Evolutionary conservation across 1,284 basidiomycete species (phyloP).

Genomic region (Ganoderma lingzhi): DNA sequence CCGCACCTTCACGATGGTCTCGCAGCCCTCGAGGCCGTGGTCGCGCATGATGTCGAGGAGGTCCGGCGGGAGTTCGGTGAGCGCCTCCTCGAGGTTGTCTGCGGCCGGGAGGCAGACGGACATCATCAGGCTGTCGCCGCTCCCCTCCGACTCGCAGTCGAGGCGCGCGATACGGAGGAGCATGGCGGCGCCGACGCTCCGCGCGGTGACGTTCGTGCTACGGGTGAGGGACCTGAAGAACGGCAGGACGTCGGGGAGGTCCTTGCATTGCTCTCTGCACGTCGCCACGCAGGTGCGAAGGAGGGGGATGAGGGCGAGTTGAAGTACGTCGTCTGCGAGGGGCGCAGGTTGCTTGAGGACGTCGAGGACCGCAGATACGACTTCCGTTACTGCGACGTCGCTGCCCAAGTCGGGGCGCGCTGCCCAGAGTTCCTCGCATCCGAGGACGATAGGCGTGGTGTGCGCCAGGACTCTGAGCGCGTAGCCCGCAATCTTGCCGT

Average conservation of each 20-base stretch:
- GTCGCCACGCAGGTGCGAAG: background rate
- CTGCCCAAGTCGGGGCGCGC: background rate
- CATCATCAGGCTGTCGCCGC: background rate
- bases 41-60: background rate
- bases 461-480: background rate
- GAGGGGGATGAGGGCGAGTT: background rate
- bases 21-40: background rate
- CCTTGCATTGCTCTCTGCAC: background rate
- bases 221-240: background rate
- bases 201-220: conserved; percentile 1
- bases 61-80: background rate
- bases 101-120: background rate
- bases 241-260: background rate
- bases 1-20: conserved; percentile 1
- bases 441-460: background rate
- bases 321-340: background rate
- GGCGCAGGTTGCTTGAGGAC: background rate
- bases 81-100: background rate
- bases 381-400: background rate
- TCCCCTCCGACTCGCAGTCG: background rate
- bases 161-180: background rate
- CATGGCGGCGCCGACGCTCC: background rate
- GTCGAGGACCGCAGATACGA: background rate
- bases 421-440: background rate
- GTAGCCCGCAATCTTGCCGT: background rate